Conservation (phyloP, 2,329 filamentous ascomycete species). For the Sporothrix globosa region DNA sequence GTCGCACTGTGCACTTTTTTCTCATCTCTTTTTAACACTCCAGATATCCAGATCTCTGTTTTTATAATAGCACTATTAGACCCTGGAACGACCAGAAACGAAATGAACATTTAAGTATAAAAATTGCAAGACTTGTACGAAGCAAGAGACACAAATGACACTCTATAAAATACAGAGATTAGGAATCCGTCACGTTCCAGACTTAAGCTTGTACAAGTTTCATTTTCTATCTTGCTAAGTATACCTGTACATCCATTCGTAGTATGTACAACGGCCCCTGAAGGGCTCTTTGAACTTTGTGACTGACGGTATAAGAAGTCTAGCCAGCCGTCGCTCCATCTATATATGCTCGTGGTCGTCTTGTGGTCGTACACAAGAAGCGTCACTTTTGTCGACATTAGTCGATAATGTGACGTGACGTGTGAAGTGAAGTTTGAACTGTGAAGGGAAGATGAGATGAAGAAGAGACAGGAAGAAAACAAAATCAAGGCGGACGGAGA, state of each 20-base stretch:
- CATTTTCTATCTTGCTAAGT: background rate
- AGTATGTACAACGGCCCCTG: conserved; percentile 1
- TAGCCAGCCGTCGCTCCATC: conserved; percentile 1
- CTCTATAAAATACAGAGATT: no score
- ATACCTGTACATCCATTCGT: conserved; percentile 3
- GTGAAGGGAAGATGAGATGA: conserved; percentile 8
- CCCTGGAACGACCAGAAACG: conserved; percentile 20
- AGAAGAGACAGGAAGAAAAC: background rate
- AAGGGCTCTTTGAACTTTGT: conserved; percentile 7
- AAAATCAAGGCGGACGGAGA: background rate
- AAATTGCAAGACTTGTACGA: background rate
- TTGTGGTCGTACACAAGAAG: background rate
- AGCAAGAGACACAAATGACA: no score
- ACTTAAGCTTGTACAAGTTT: background rate
- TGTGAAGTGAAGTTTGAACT: background rate
- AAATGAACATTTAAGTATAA: conserved; percentile 16
- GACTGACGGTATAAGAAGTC: background rate
- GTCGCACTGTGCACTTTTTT: conserved; percentile 21
- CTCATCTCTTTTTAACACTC: background rate
- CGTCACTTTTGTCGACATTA: background rate
- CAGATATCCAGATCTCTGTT: conserved; percentile 29
- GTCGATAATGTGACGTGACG: background rate
- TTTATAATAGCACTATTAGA: conserved; percentile 26
- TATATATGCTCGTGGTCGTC: conserved; percentile 1
- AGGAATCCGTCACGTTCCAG: background rate